Conservation (phyloP, 306 rosid species). For the Pyrus bretschneideri region DNA sequence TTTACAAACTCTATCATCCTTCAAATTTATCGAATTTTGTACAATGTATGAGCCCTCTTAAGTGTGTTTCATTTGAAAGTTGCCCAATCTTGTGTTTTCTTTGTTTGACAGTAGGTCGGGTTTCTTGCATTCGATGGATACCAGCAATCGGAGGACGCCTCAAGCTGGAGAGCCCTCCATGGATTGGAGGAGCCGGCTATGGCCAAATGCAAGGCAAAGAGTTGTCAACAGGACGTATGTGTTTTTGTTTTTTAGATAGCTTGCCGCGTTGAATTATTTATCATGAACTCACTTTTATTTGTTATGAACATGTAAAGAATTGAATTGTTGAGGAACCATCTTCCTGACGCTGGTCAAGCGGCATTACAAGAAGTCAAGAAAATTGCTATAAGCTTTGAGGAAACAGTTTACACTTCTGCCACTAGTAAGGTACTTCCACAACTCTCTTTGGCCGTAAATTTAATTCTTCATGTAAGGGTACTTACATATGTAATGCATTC, state of each 20-base stretch:
- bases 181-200: constrained; percentile 45
- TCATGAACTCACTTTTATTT: neutral
- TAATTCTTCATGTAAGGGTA: neutral
- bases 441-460: neutral
- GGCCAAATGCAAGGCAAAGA: constrained; percentile 34
- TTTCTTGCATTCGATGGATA: constrained; percentile 10
- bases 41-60: neutral
- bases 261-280: neutral
- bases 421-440: constrained; percentile 45
- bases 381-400: constrained; percentile 66
- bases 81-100: neutral
- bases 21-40: neutral
- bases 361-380: constrained; percentile 38
- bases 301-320: constrained; percentile 31
- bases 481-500: neutral
- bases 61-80: neutral
- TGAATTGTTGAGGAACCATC: constrained; percentile 44
- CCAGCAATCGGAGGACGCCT: constrained; percentile 6
- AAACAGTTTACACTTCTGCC: constrained; percentile 51
- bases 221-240: constrained; percentile 47
- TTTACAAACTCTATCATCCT: neutral
- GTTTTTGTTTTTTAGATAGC: neutral
- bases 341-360: constrained; percentile 40
- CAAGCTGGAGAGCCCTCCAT: constrained; percentile 20
- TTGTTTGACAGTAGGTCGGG: neutral